phyloP scores from a whole-genome alignment of 371 early-diverging fungal species.

The Mortierella sp. region DNA sequence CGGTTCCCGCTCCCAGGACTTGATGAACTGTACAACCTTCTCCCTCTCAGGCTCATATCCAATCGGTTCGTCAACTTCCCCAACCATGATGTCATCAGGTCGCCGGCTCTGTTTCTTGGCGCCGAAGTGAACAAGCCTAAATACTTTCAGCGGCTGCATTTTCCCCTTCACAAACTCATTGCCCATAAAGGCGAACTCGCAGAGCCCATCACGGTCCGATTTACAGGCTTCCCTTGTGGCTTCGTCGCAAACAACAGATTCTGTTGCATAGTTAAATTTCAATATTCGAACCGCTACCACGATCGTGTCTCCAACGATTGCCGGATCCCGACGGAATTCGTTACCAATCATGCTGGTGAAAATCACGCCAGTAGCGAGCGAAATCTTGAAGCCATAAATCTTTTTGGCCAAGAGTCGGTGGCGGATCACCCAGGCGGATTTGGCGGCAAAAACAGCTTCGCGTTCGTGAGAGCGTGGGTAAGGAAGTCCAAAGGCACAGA shows the following conservation, averaged over 20 bases:
- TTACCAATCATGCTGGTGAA: slow-evolving; percentile 68
- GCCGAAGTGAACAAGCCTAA: slow-evolving; percentile 61
- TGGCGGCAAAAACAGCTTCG: slow-evolving; percentile 72
- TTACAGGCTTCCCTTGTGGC: slow-evolving; percentile 59
- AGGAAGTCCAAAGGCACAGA: slow-evolving; percentile 70
- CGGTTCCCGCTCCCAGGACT: slow-evolving; percentile 56
- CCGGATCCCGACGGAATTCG: slow-evolving; percentile 70
- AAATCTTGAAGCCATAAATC: slow-evolving; percentile 63
- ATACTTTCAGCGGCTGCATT: slow-evolving; percentile 63
- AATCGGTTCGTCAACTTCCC: slow-evolving; percentile 59
- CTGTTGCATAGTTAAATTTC: slow-evolving; percentile 63
- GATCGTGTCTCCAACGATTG: slow-evolving; percentile 71
- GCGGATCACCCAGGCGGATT: slow-evolving; percentile 64
- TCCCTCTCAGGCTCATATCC: slow-evolving; percentile 66
- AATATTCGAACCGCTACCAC: slow-evolving; percentile 71
- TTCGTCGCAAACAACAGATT: slow-evolving; percentile 64
- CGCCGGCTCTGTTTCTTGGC: slow-evolving; percentile 37
- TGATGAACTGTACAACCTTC: slow-evolving; percentile 53
- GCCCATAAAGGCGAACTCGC: slow-evolving; percentile 68
- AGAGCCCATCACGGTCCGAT: slow-evolving; percentile 59
- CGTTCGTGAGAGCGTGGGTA: slow-evolving; percentile 68
- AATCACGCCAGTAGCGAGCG: slow-evolving; percentile 67
- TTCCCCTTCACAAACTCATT: slow-evolving; percentile 74
- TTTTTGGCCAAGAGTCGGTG: slow-evolving; percentile 42
- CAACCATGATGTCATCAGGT: slow-evolving; percentile 24